These are phyloP conservation scores for Phytophthora pseudosyringae DNA, from an alignment of 352 stramenopile genomes.

Conservation along the genomic window DNA sequence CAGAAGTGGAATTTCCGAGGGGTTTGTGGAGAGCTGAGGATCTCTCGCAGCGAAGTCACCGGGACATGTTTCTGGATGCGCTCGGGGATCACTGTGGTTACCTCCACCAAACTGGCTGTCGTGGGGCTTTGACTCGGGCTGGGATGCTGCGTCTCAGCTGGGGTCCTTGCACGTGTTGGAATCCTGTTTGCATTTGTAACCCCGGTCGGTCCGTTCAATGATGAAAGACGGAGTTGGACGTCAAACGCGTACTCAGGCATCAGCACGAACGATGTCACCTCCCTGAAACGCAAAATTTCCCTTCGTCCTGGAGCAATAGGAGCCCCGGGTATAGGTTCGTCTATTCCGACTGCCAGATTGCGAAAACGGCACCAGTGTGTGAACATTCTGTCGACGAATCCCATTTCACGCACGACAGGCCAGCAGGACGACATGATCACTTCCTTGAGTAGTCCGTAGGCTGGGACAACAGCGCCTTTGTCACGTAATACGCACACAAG, in stretches of 20 bases:
- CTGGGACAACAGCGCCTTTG: conserved; percentile 27
- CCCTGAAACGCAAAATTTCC: conserved; percentile 63
- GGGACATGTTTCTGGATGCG: conserved; percentile 58
- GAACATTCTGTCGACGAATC: conserved; percentile 48
- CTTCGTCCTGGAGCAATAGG: conserved; percentile 1
- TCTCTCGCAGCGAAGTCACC: conserved; percentile 44
- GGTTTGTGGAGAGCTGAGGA: conserved; percentile 37
- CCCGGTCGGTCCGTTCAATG: conserved; percentile 2
- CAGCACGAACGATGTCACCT: conserved; percentile 73
- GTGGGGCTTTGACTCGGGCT: not conserved
- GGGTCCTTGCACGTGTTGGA: not conserved
- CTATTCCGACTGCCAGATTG: conserved; percentile 62
- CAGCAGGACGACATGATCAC: conserved; percentile 77
- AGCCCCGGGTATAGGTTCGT: conserved; percentile 31
- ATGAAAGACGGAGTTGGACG: conserved; percentile 47
- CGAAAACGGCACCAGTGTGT: conserved; percentile 75
- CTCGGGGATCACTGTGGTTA: conserved; percentile 48
- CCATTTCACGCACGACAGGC: conserved; percentile 60
- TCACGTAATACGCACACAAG: conserved; percentile 32
- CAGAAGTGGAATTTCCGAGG: conserved; percentile 75
- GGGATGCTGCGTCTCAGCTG: not conserved
- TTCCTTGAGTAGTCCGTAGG: conserved; percentile 58
- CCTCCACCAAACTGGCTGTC: conserved; percentile 3
- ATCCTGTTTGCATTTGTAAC: not conserved
- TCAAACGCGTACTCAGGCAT: conserved; percentile 54